These are phyloP conservation scores for Cryoendolithus antarcticus DNA, from an alignment of 2,329 filamentous ascomycete species.

Conservation along the genomic window DNA sequence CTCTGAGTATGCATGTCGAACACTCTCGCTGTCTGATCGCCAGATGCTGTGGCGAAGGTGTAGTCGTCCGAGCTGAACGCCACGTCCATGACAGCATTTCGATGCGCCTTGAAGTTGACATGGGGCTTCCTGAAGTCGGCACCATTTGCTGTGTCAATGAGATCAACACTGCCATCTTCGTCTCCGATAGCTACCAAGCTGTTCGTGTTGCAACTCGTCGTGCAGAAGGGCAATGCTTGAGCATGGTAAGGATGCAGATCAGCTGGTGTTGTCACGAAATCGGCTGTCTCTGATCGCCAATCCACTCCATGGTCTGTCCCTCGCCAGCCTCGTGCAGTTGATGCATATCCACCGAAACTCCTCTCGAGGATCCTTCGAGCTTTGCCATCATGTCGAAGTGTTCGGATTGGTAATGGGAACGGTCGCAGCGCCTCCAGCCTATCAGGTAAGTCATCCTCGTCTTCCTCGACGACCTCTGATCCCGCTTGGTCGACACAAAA, in stretches of 20 bases:
- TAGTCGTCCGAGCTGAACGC: conserved; percentile 56
- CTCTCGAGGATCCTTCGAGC: conserved; percentile 31
- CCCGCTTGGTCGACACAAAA: too few species aligned
- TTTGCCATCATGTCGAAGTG: conserved; percentile 23
- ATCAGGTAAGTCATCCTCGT: conserved; percentile 27
- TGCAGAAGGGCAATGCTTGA: conserved; percentile 51
- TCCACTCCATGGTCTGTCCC: conserved; percentile 31
- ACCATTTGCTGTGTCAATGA: conserved; percentile 48
- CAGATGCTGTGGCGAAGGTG: conserved; percentile 56
- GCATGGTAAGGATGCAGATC: conserved; percentile 41
- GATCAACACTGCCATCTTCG: conserved; percentile 52
- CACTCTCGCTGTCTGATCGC: conserved; percentile 58
- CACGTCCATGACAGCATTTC: conserved; percentile 61
- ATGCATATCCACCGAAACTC: conserved; percentile 33
- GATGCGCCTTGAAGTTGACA: conserved; percentile 50
- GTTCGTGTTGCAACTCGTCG: conserved; percentile 54
- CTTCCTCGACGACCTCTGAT: neutral
- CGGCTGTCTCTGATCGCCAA: conserved; percentile 47
- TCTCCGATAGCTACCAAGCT: conserved; percentile 57
- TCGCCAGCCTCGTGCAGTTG: conserved; percentile 27
- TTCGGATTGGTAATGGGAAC: conserved; percentile 30
- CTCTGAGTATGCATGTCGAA: conserved; percentile 53
- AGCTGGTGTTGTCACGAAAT: conserved; percentile 46
- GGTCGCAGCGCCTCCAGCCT: conserved; percentile 28
- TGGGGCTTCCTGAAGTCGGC: conserved; percentile 46